Evolutionary conservation across 1,139 yeast genomes (phyloP).

Genomic region (Geotrichum aggregatum): DNA sequence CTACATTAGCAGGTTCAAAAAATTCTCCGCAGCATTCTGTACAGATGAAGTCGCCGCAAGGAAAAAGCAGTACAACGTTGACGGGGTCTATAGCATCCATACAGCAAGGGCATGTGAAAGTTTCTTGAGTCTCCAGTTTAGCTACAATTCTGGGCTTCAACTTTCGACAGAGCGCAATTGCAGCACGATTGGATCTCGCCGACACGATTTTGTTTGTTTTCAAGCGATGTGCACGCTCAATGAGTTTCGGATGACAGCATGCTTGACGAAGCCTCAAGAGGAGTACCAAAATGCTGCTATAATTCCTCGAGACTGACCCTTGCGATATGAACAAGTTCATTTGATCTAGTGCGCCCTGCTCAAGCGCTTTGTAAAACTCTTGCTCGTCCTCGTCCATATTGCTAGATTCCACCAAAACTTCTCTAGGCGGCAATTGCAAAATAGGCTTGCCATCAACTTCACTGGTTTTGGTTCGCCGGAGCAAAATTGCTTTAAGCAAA

Average conservation of each 20-base stretch:
- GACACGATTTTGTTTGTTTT: conserved; percentile 18
- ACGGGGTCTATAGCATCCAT: conserved; percentile 53
- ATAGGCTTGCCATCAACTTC: conserved; percentile 73
- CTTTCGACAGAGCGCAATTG: conserved; percentile 24
- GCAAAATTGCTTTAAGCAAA: conserved; percentile 66
- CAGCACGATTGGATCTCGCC: conserved; percentile 23
- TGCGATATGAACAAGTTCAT: conserved; percentile 52
- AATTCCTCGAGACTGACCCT: conserved; percentile 37
- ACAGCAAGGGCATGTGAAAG: conserved; percentile 64
- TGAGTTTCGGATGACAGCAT: conserved; percentile 78
- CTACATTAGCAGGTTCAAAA: conserved; percentile 20
- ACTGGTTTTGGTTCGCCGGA: conserved; percentile 74
- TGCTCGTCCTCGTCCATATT: conserved; percentile 53
- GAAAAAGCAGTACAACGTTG: conserved; percentile 36
- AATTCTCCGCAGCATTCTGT: conserved; percentile 31
- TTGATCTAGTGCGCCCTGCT: conserved; percentile 51
- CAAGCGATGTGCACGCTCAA: conserved; percentile 52
- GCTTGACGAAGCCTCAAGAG: conserved; percentile 83
- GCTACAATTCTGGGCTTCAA: conserved; percentile 25
- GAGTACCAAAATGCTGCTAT: conserved; percentile 63
- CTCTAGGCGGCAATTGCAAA: conserved; percentile 65
- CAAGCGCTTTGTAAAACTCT: conserved; percentile 56
- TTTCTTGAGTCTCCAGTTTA: conserved; percentile 29
- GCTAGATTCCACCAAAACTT: conserved; percentile 47
- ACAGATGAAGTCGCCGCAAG: conserved; percentile 38